phyloP scores from a whole-genome alignment of 176 grass and related monocot genomes.

The Saccharum spontaneum region DNA sequence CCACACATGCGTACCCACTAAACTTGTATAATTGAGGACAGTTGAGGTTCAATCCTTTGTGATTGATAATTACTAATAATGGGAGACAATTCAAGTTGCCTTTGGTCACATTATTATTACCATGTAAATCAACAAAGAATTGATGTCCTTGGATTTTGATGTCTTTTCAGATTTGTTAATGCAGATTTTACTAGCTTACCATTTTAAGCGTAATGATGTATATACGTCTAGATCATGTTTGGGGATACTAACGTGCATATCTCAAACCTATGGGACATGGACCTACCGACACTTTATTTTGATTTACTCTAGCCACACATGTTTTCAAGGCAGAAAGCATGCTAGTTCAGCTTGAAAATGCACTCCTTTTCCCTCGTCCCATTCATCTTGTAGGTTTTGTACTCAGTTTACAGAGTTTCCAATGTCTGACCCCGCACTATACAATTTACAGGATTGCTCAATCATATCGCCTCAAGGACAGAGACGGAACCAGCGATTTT shows the following conservation, averaged over 20 bases:
- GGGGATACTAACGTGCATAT: not conserved
- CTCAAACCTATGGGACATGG: not conserved
- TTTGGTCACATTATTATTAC: not conserved
- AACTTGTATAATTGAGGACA: not conserved
- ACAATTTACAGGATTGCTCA: conserved; percentile 53
- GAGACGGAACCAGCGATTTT: no score
- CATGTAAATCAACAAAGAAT: not conserved
- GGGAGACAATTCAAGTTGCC: not conserved
- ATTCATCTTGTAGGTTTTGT: conserved; percentile 8
- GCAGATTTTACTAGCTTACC: not conserved
- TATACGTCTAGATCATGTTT: not conserved
- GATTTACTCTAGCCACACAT: not conserved
- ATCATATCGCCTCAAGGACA: conserved; percentile 79
- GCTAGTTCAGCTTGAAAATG: not conserved
- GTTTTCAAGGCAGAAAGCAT: not conserved
- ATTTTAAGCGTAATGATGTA: not conserved
- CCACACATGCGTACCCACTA: not conserved
- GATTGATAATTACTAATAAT: not conserved
- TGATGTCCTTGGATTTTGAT: not conserved
- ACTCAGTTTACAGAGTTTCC: conserved; percentile 16
- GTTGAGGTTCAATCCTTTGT: not conserved
- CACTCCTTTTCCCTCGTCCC: not conserved
- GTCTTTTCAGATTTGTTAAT: not conserved
- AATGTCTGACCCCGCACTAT: not conserved
- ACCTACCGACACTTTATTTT: not conserved